Evolutionary conservation across 257 asterid species (phyloP).

Genomic region (Solanum neorickii): DNA sequence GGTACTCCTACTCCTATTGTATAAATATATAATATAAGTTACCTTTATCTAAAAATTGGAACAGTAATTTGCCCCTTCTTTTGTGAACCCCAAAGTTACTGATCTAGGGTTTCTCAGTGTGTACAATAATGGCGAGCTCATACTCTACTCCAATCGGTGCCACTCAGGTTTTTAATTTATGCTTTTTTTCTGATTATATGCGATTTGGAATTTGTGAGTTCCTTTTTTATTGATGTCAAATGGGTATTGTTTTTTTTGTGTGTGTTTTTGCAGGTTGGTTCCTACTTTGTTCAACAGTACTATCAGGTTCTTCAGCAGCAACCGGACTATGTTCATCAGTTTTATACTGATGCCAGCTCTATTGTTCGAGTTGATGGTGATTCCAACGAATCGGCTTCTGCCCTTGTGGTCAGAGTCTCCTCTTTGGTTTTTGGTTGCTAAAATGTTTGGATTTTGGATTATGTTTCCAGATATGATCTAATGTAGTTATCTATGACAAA

Average conservation of each 20-base stretch:
- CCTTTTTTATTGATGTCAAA: background rate
- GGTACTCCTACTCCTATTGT: background rate
- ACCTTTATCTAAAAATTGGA: background rate
- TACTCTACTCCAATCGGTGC: conserved; percentile 34
- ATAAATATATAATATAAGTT: background rate
- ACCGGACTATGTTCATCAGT: conserved; percentile 56
- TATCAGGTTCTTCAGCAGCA: conserved; percentile 65
- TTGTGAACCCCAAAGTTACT: background rate
- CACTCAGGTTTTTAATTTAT: conserved; percentile 26
- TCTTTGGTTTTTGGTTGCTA: background rate
- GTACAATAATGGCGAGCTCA: conserved; percentile 33
- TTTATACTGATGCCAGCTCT: conserved; percentile 68
- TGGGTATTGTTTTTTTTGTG: background rate
- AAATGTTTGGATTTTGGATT: background rate
- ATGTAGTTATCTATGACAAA: background rate
- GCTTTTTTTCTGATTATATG: background rate
- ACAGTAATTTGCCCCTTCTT: background rate
- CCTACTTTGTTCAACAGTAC: conserved; percentile 77
- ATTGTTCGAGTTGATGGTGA: conserved; percentile 65
- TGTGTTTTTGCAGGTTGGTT: conserved; percentile 47
- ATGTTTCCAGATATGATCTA: background rate
- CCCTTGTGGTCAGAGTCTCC: conserved; percentile 33
- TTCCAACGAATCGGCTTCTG: conserved; percentile 38
- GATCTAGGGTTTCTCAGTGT: conserved; percentile 31
- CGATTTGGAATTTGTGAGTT: background rate